A percentile compares a stretch with the other conserved stretches of the same genome.
These are phyloP conservation scores for Asclepias syriaca DNA, from an alignment of 257 asterid species.

Conservation along the genomic window DNA sequence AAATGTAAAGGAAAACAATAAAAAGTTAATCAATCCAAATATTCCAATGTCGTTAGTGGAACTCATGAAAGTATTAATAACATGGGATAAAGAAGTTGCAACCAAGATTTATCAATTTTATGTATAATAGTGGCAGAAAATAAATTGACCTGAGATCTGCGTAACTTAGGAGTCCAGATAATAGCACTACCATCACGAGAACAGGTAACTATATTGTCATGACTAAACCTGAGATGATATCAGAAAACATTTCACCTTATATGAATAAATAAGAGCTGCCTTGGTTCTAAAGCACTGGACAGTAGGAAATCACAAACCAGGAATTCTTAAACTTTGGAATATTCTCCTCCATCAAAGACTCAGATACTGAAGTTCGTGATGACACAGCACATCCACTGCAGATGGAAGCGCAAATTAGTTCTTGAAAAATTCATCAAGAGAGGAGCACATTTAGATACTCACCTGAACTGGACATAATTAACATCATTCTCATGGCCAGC, in stretches of 20 bases:
- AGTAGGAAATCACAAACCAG: slow-evolving; percentile 49
- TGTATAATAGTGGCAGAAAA: slow-evolving; percentile 16
- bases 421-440: slow-evolving; percentile 10
- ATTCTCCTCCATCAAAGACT: slow-evolving; percentile 56
- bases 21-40: not conserved
- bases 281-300: slow-evolving; percentile 2
- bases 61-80: not conserved
- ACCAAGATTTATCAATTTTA: slow-evolving; percentile 1
- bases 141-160: slow-evolving; percentile 76
- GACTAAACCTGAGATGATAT: slow-evolving; percentile 56
- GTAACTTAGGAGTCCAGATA: slow-evolving; percentile 83
- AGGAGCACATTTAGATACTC: slow-evolving; percentile 25
- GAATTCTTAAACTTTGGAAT: slow-evolving; percentile 75
- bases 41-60: not conserved
- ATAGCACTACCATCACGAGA: slow-evolving; percentile 99
- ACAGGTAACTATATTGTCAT: slow-evolving; percentile 89
- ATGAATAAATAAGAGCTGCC: not conserved
- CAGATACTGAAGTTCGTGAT: slow-evolving; percentile 62
- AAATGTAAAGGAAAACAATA: not conserved
- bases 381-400: slow-evolving; percentile 95
- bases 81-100: not conserved
- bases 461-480: slow-evolving; percentile 97
- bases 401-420: slow-evolving; percentile 31
- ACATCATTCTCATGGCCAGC: slow-evolving; percentile 98
- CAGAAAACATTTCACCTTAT: slow-evolving; percentile 18